Conservation (phyloP, 306 rosid species). For the Lupinus albus region DNA sequence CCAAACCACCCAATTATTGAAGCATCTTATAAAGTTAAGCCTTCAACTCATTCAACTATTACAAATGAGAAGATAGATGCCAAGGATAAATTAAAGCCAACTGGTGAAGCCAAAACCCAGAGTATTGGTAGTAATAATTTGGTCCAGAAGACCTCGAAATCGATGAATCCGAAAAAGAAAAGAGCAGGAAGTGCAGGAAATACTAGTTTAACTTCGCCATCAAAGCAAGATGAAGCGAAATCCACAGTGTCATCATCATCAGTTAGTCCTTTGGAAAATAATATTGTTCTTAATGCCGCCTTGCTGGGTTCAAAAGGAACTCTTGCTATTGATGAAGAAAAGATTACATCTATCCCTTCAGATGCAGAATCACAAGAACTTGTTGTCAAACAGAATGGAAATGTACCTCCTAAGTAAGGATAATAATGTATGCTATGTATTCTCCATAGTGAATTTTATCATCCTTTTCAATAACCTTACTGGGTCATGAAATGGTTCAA, state of each 20-base stretch:
- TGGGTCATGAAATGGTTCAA: too few relatives aligned
- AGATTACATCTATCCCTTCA: conserved; percentile 34
- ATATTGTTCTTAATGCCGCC: conserved; percentile 75
- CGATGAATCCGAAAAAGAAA: conserved; percentile 46
- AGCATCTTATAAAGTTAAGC: conserved; percentile 64
- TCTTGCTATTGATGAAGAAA: conserved; percentile 63
- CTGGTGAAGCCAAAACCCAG: conserved; percentile 45
- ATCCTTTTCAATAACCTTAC: too few relatives aligned
- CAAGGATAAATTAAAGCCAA: conserved; percentile 40
- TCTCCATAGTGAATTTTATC: too few relatives aligned
- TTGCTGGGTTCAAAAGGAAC: conserved; percentile 69
- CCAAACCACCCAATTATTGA: conserved; percentile 60
- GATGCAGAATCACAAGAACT: conserved; percentile 61
- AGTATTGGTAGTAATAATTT: conserved; percentile 35
- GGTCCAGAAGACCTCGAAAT: conserved; percentile 51
- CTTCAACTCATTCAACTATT: conserved; percentile 51
- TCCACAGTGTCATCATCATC: conserved; percentile 40
- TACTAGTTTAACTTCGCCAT: conserved; percentile 36
- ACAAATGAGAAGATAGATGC: conserved; percentile 60
- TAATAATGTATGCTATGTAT: too few relatives aligned
- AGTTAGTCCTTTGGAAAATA: conserved; percentile 55
- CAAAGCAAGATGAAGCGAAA: conserved; percentile 64
- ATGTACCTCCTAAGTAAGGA: conserved; percentile 49
- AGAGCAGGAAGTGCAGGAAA: conserved; percentile 38
- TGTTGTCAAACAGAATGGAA: conserved; percentile 48